Evolutionary conservation across 306 rosid species (phyloP), one percentile per base, ranked within the genome.

Genomic region (Sicyos baderoa): DNA sequence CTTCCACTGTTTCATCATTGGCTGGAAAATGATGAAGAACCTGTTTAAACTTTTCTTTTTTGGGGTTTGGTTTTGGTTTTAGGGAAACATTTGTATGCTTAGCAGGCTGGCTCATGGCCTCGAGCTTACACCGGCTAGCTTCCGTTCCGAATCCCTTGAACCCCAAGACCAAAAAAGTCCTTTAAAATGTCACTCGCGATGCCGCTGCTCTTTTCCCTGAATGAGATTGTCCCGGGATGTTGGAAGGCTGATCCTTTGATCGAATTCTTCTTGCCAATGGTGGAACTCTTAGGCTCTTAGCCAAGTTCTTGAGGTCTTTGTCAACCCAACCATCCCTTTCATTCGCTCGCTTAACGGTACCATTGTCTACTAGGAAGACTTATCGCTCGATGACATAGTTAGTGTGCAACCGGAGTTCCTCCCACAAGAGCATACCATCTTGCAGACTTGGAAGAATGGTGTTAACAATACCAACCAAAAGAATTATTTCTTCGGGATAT

Each of bases 81-180:
- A 32, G 37, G 37, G 37, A 4, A 32, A 32, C 37, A 32, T 32
- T 32, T 32, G 37, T 32, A 32, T 32, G 37, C 37, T 32, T 32
- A 32, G 61, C 88, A 92, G 97, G 84, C 96, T 2, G 97, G 95
- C 62, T 92, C 96, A 32, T 89, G 92, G 96, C 92, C 95, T 44
- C 78, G 72, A 75, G 92, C 92, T 18, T 85, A 92, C 73, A n/a
- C n/a, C n/a, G n/a, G n/a, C n/a, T n/a, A n/a, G n/a, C n/a, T n/a
- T n/a, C n/a, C n/a, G n/a, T n/a, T n/a, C n/a, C n/a, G n/a, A n/a
- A n/a, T n/a, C n/a, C n/a, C n/a, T n/a, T n/a, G n/a, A n/a, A n/a
- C n/a, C n/a, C n/a, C n/a, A n/a, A n/a, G n/a, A n/a, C n/a, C n/a
- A n/a, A n/a, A n/a, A n/a, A n/a, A n/a, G n/a, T n/a, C n/a, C n/a